Percentiles rank a stretch among this genome's conserved stretches.
These are phyloP conservation scores for Pseudocercospora pini-densiflorae DNA, from an alignment of 2,329 filamentous ascomycete species.

Conservation along the genomic window DNA sequence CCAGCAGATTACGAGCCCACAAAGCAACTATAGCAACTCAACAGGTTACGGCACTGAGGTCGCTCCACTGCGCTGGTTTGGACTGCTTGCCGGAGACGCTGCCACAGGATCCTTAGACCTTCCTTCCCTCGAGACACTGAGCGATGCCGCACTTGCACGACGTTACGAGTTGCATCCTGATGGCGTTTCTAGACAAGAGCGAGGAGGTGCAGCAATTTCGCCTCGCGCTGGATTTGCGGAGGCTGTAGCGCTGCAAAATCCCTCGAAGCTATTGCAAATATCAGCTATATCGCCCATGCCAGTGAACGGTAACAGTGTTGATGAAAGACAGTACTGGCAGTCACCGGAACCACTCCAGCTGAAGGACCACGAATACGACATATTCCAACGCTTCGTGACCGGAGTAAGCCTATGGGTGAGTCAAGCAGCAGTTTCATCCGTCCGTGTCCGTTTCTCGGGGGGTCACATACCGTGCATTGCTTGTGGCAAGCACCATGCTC, in stretches of 20 bases:
- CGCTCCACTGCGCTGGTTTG: slow-evolving; percentile 56
- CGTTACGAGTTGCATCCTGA: slow-evolving; percentile 30
- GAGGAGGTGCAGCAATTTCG: slow-evolving; percentile 9
- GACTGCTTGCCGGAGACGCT: slow-evolving; percentile 52
- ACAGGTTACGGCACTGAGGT: slow-evolving; percentile 43
- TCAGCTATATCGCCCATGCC: slow-evolving; percentile 30
- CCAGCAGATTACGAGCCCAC: slow-evolving; percentile 29
- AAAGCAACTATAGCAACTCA: slow-evolving; percentile 35
- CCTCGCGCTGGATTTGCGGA: slow-evolving; percentile 25
- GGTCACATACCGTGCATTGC: background rate
- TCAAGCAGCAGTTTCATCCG: background rate
- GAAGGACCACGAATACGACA: slow-evolving; percentile 43
- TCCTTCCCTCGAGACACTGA: slow-evolving; percentile 30
- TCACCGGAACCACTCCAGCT: slow-evolving; percentile 34
- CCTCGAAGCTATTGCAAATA: slow-evolving; percentile 30
- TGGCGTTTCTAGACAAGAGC: slow-evolving; percentile 14
- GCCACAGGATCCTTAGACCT: slow-evolving; percentile 35
- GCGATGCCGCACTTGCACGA: slow-evolving; percentile 31
- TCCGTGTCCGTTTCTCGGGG: background rate
- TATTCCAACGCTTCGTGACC: slow-evolving; percentile 47
- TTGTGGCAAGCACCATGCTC: background rate
- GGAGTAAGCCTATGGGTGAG: slow-evolving; percentile 42
- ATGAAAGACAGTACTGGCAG: slow-evolving; percentile 37
- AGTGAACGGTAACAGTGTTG: slow-evolving; percentile 19
- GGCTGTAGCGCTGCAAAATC: slow-evolving; percentile 30